A percentile compares a stretch with the other conserved stretches of the same genome.
Evolutionary conservation across 108 stramenopile genomes (phyloP).

Genomic region (Nitzschia palea): DNA sequence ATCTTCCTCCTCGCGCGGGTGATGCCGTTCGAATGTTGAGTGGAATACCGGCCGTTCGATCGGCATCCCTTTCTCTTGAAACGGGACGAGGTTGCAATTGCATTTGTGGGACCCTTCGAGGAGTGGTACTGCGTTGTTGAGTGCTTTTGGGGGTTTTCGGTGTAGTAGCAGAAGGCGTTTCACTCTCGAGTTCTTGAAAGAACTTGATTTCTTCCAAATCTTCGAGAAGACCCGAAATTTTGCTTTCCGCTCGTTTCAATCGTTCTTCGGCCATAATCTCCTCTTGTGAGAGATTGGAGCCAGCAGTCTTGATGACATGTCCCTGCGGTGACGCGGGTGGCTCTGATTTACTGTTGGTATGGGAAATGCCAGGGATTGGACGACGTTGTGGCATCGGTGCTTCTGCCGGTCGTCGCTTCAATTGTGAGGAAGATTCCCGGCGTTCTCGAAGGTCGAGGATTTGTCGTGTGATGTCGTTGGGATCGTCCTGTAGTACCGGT

Average conservation of each 20-base stretch:
- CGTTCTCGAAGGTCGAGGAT: slow-evolving; percentile 41
- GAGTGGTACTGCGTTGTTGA: not conserved
- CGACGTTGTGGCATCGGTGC: not conserved
- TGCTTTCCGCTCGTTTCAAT: slow-evolving; percentile 37
- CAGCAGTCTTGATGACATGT: slow-evolving; percentile 1
- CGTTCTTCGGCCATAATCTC: slow-evolving; percentile 29
- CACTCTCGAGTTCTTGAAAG: slow-evolving; percentile 52
- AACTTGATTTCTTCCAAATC: slow-evolving; percentile 57
- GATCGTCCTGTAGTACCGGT: slow-evolving; percentile 26
- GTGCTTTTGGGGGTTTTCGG: slow-evolving; percentile 28
- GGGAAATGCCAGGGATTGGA: not conserved
- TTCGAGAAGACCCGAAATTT: slow-evolving; percentile 40
- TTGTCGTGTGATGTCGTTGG: slow-evolving; percentile 31
- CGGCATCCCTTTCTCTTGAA: not conserved
- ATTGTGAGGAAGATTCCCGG: slow-evolving; percentile 21
- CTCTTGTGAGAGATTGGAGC: slow-evolving; percentile 35
- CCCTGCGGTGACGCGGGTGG: slow-evolving; percentile 2
- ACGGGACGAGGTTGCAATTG: not conserved
- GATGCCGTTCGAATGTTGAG: slow-evolving; percentile 33
- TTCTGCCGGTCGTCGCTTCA: slow-evolving; percentile 2
- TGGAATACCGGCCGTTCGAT: slow-evolving; percentile 19
- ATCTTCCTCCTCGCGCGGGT: slow-evolving; percentile 25
- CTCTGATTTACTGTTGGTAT: slow-evolving; percentile 1
- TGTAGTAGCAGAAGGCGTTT: slow-evolving; percentile 16
- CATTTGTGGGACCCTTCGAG: too few relatives aligned